These are phyloP conservation scores for Osmanthus fragrans DNA, from an alignment of 257 asterid species.

Conservation along the genomic window DNA sequence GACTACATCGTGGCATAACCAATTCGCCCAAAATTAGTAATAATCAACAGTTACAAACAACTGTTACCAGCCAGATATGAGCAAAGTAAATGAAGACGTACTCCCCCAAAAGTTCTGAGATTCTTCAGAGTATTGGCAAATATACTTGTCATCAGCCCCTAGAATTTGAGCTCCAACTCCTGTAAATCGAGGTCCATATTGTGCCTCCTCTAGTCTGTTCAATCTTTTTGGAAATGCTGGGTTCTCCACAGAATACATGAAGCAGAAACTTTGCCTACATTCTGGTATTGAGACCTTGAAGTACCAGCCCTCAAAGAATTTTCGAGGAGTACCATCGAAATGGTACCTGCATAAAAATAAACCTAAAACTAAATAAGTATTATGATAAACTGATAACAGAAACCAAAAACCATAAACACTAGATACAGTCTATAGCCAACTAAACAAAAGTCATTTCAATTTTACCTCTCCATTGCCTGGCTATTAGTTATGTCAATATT, in stretches of 20 bases:
- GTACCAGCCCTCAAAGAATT: conserved; percentile 96
- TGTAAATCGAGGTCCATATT: conserved; percentile 74
- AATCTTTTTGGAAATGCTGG: conserved; percentile 72
- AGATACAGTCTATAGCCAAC: neutral
- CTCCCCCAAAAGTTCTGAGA: conserved; percentile 93
- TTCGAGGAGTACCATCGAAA: conserved; percentile 85
- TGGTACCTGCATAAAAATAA: conserved; percentile 61
- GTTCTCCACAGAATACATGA: conserved; percentile 90
- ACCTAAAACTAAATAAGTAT: neutral
- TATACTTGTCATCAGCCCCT: conserved; percentile 96
- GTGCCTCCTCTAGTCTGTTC: conserved; percentile 58
- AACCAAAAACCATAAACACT: neutral
- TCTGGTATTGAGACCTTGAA: conserved; percentile 96
- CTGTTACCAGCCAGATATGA: neutral
- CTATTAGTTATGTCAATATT: neutral
- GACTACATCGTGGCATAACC: neutral
- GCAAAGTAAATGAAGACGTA: conserved; percentile 32
- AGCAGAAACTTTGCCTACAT: conserved; percentile 93
- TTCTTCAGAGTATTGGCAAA: conserved; percentile 75
- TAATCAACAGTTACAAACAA: neutral
- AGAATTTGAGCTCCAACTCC: conserved; percentile 97
- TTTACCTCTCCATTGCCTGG: neutral
- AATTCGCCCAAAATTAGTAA: neutral
- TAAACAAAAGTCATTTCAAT: neutral
- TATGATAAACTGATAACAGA: neutral